Conservation (phyloP, 2,329 filamentous ascomycete species). For the Cladosporium oxysporum region DNA sequence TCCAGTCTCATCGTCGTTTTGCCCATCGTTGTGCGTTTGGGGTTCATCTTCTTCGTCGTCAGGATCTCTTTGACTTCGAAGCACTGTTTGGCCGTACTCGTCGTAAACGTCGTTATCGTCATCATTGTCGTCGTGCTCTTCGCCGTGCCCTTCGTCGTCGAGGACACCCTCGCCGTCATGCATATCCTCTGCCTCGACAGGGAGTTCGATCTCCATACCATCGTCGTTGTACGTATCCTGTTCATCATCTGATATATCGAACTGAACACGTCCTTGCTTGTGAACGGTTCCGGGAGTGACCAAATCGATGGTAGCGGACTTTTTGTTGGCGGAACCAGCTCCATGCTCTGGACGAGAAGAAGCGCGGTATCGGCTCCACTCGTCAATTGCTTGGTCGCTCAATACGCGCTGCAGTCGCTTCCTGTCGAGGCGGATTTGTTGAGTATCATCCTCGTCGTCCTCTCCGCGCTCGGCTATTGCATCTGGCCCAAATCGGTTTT, state of each 20-base stretch:
- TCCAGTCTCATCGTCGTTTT: not conserved
- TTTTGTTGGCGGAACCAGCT: conserved; percentile 23
- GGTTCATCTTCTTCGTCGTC: conserved; percentile 15
- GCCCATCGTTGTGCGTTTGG: not conserved
- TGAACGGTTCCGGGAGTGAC: conserved; percentile 35
- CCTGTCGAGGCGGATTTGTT: conserved; percentile 21
- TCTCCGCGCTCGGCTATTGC: conserved; percentile 22
- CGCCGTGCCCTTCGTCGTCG: conserved; percentile 21
- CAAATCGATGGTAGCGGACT: conserved; percentile 28
- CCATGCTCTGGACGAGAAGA: conserved; percentile 23
- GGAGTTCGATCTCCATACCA: conserved; percentile 23
- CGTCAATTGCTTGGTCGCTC: conserved; percentile 29
- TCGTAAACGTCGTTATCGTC: conserved; percentile 37
- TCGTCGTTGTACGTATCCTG: conserved; percentile 23
- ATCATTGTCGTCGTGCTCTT: conserved; percentile 19
- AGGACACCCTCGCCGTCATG: conserved; percentile 22
- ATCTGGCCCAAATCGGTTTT: conserved; percentile 13
- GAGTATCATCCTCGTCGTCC: conserved; percentile 28
- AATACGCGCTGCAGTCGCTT: conserved; percentile 24
- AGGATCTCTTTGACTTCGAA: conserved; percentile 34
- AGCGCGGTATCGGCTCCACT: conserved; percentile 25
- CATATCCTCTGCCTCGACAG: conserved; percentile 16
- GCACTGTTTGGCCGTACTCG: conserved; percentile 41
- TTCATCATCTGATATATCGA: conserved; percentile 29
- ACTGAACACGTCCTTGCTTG: conserved; percentile 22